Evolutionary conservation across 148 eudicot genomes (phyloP).

Genomic region (Cornus suecica): DNA sequence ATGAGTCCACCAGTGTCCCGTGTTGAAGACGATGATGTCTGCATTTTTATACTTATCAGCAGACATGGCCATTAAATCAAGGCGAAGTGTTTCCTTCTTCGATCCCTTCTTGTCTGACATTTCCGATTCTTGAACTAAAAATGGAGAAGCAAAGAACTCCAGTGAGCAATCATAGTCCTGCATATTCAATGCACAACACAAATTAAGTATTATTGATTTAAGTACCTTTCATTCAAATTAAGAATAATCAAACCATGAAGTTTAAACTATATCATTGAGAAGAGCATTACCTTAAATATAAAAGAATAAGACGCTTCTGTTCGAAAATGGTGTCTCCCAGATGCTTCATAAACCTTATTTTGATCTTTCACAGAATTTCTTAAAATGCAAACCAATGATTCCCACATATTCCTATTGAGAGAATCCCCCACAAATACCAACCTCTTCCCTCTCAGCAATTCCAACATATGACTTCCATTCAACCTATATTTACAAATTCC

Average conservation of each 20-base stretch:
- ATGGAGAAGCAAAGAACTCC: conserved; percentile 89
- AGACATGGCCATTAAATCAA: conserved; percentile 55
- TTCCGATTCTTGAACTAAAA: conserved; percentile 89
- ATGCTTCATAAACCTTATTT: conserved; percentile 72
- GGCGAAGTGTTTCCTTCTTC: conserved; percentile 81
- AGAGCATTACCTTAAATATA: conserved; percentile 61
- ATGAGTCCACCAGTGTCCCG: conserved; percentile 99
- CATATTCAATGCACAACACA: background rate
- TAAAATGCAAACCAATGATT: conserved; percentile 82
- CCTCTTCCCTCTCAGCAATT: conserved; percentile 74
- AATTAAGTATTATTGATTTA: background rate
- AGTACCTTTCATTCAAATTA: background rate
- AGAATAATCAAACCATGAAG: no score
- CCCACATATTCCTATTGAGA: conserved; percentile 98
- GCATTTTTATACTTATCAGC: conserved; percentile 64
- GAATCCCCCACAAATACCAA: conserved; percentile 95
- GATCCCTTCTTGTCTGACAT: conserved; percentile 46
- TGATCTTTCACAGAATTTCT: conserved; percentile 62
- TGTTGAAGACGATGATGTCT: conserved; percentile 74
- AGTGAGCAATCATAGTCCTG: conserved; percentile 76
- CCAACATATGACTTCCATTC: conserved; percentile 61
- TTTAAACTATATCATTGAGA: no score
- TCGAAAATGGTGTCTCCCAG: conserved; percentile 65
- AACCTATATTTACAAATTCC: conserved; percentile 40
- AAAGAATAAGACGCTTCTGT: conserved; percentile 80